phyloP scores from a whole-genome alignment of 2,329 filamentous ascomycete species.

The Aureobasidium sp. region DNA sequence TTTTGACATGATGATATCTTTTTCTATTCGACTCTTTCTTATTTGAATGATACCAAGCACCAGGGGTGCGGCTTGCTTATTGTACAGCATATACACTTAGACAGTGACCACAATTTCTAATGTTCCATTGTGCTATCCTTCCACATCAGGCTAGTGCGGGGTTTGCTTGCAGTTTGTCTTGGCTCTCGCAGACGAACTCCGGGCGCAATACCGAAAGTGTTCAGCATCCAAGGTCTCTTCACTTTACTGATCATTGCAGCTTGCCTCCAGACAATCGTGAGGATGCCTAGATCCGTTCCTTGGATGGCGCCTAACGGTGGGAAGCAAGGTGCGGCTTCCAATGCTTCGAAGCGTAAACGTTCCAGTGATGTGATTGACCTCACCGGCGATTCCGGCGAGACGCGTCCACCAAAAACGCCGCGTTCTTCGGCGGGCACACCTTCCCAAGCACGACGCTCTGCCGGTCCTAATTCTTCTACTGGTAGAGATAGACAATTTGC shows the following conservation, averaged over 20 bases:
- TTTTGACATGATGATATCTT: neutral
- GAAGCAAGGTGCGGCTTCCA: neutral
- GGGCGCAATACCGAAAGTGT: neutral
- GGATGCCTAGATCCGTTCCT: constrained; percentile 11
- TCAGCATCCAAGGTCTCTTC: neutral
- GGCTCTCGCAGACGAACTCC: neutral
- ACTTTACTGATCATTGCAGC: too few relatives aligned
- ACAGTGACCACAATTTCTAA: constrained; percentile 3
- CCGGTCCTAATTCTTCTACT: neutral
- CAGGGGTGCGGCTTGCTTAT: neutral
- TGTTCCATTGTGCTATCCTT: neutral
- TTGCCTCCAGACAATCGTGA: neutral
- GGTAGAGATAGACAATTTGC: neutral
- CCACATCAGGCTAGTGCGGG: neutral
- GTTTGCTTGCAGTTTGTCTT: neutral
- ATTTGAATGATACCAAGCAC: neutral
- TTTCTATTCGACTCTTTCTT: neutral
- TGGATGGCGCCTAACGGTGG: constrained; percentile 5
- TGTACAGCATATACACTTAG: constrained; percentile 1
- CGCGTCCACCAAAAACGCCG: constrained; percentile 9
- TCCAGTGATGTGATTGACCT: constrained; percentile 10
- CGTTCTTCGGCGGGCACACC: neutral
- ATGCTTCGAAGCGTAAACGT: constrained; percentile 10
- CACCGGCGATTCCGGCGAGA: neutral
- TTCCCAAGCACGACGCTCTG: constrained; percentile 1